These are phyloP conservation scores for Aureobasidium lini DNA, from an alignment of 2,329 filamentous ascomycete species.

Conservation along the genomic window DNA sequence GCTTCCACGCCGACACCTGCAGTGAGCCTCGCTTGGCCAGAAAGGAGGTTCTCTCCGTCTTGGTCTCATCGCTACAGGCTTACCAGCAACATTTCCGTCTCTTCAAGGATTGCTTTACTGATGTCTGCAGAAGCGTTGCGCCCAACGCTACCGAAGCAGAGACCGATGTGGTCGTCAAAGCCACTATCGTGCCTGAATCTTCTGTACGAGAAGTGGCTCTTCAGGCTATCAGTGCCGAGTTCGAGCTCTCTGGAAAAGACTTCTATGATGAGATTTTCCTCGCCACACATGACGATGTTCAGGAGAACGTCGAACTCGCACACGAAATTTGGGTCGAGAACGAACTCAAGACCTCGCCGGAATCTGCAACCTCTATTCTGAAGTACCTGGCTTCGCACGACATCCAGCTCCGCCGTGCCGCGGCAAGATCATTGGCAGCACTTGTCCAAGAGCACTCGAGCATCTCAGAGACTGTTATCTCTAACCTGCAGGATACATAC, in stretches of 20 bases:
- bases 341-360: constrained; percentile 60
- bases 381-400: constrained; percentile 76
- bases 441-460: constrained; percentile 55
- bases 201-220: constrained; percentile 77
- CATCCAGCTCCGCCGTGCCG: constrained; percentile 71
- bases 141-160: constrained; percentile 70
- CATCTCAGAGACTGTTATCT: constrained; percentile 55
- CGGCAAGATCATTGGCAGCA: constrained; percentile 73
- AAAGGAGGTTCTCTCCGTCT: constrained; percentile 59
- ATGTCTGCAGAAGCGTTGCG: constrained; percentile 77
- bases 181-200: constrained; percentile 68
- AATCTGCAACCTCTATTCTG: constrained; percentile 56
- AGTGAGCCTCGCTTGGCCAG: constrained; percentile 70
- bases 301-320: constrained; percentile 78
- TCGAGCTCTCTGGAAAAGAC: constrained; percentile 80
- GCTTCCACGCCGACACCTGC: constrained; percentile 79
- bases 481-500: constrained; percentile 63
- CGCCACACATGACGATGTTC: constrained; percentile 80
- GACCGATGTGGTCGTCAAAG: constrained; percentile 66
- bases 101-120: constrained; percentile 84
- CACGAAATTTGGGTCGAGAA: constrained; percentile 94
- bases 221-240: constrained; percentile 82
- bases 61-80: constrained; percentile 76
- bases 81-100: constrained; percentile 93
- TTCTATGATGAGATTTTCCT: constrained; percentile 92